Conservation (phyloP, 2,329 filamentous ascomycete genomes). For the Endothia cerciana region DNA sequence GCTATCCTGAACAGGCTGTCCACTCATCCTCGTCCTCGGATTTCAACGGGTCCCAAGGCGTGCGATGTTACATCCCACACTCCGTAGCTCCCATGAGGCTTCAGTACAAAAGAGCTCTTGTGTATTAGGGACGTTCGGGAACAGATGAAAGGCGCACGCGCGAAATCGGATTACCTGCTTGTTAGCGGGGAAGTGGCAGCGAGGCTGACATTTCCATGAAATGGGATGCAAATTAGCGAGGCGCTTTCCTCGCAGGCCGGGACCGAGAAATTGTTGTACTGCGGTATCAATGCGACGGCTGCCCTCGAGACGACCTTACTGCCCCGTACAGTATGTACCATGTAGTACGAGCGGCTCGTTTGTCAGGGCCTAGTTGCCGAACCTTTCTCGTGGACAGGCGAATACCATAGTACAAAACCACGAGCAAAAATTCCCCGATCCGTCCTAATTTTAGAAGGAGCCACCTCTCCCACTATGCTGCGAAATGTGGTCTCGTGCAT, state of each 20-base stretch:
- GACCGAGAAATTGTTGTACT: not conserved
- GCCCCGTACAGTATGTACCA: not conserved
- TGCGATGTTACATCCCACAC: not conserved
- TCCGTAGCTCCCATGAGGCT: not conserved
- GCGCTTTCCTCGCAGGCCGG: not conserved
- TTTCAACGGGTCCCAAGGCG: not conserved
- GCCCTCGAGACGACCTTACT: not conserved
- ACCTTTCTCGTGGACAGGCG: not conserved
- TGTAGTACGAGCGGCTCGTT: not conserved
- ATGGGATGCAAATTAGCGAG: not conserved
- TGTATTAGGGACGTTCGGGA: not conserved
- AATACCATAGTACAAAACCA: too few relatives aligned
- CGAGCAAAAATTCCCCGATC: not conserved
- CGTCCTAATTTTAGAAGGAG: not conserved
- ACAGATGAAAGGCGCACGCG: not conserved
- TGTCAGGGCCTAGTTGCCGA: not conserved
- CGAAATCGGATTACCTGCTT: constrained; percentile 1
- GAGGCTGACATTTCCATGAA: constrained; percentile 16
- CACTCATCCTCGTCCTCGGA: not conserved
- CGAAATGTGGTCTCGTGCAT: not conserved
- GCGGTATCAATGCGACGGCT: not conserved
- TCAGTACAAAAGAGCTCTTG: not conserved
- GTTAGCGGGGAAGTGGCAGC: constrained; percentile 19
- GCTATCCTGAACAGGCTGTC: not conserved
- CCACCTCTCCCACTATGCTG: not conserved